Evolutionary conservation across 2,329 filamentous ascomycete genomes (phyloP), one percentile per base, ranked within the genome.

Genomic region (Pleoardoris graminearum): DNA sequence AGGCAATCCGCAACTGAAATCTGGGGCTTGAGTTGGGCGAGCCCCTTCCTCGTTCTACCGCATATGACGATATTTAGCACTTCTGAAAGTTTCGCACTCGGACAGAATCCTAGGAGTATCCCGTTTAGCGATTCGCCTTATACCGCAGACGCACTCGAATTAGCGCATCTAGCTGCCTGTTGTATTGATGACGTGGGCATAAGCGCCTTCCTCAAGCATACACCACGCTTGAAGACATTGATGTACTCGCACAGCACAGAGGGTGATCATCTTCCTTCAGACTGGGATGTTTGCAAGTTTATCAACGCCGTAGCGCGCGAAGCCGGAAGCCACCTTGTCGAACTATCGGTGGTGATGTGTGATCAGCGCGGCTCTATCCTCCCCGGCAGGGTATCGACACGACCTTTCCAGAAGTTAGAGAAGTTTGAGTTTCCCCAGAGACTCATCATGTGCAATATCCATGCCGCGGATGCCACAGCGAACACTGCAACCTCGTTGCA

Each of bases 221-320:
- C 57, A 29, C 48, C 54, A 46, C 54, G 39, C 48, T 56, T 65
- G 23, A 61, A 43, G 33, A 51, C 44, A 29, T 55, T 65, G 19
- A 51, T 11, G 37, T 65, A 61, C 48, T 59, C 43, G 33, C 56
- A 65, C 54, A 46, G 37, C 30, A 51, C 45, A 47, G 27, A 54
- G 19, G 10, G 27, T 29, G 51, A 48, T 44, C 21, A 22, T 48
- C 42, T 12, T 48, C 27, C 38, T 44, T 53, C 49, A 39, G 46
- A 42, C 52, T 66, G 61, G 62, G 57, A 63, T 55, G 55, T 66
- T 27, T 66, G 62, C 50, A 54, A 52, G n/a, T 58, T 66, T 50
- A 30, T 61, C 33, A 57, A 33, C 19, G 58, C 49, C 54, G 54
- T 66, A 32, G 54, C 53, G 42, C 49, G 44, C 35, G 39, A 53